Percentiles rank a stretch among this genome's conserved stretches.
phyloP scores from a whole-genome alignment of 495 filamentous ascomycete genomes.

The Lentithecium fluviatile region DNA sequence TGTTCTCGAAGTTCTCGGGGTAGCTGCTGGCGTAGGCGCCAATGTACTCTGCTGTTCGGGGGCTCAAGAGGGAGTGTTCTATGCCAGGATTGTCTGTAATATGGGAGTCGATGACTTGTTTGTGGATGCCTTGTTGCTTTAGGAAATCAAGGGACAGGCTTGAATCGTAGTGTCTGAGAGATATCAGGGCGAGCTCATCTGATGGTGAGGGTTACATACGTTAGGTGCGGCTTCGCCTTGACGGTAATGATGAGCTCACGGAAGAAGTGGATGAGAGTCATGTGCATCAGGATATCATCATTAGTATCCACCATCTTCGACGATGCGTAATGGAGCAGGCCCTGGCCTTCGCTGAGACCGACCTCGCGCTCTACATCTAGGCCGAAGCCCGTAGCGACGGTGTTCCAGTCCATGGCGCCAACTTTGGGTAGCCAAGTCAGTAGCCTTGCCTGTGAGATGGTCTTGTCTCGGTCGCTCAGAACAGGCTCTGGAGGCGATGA shows the following conservation, averaged over 20 bases:
- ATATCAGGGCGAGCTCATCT: slow-evolving; percentile 1
- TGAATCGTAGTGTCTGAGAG: slow-evolving; percentile 20
- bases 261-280: slow-evolving; percentile 73
- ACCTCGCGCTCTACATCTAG: slow-evolving; percentile 59
- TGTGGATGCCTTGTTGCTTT: slow-evolving; percentile 52
- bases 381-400: slow-evolving; percentile 58
- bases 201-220: neutral
- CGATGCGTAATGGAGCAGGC: slow-evolving; percentile 73
- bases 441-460: slow-evolving; percentile 74
- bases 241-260: slow-evolving; percentile 39
- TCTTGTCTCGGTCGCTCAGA: slow-evolving; percentile 62
- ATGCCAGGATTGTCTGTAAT: slow-evolving; percentile 47
- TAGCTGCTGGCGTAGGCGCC: slow-evolving; percentile 56
- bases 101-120: slow-evolving; percentile 52
- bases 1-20: slow-evolving; percentile 55
- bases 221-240: slow-evolving; percentile 12
- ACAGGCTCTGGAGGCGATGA: slow-evolving; percentile 42
- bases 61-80: slow-evolving; percentile 54
- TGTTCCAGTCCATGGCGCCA: slow-evolving; percentile 61
- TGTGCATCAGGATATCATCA: slow-evolving; percentile 75
- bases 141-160: slow-evolving; percentile 55
- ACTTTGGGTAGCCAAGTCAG: slow-evolving; percentile 68
- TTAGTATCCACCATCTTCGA: slow-evolving; percentile 68
- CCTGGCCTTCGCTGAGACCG: slow-evolving; percentile 46
- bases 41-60: slow-evolving; percentile 58